Base-by-base conservation (phyloP, 2,329 filamentous ascomycete species). In the Knoxdaviesia proteae region DNA sequence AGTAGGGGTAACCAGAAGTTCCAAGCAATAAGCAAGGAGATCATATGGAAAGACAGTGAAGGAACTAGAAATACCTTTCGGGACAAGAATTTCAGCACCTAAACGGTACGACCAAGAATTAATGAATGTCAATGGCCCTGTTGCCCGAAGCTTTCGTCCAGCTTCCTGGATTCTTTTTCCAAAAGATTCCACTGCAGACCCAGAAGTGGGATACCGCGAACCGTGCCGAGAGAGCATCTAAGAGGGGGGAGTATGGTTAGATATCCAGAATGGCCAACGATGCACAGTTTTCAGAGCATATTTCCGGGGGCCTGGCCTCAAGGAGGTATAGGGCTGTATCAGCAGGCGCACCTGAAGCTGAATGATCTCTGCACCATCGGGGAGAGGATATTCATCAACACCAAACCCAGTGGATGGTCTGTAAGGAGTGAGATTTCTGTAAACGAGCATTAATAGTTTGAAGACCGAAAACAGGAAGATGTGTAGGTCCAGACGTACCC, bases 161-260 rank as follows among this genome's bases (percentile, higher is more conserved):
- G 68, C 62, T 46, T 73, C 69, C 29, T 61, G 61, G 38, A 86
- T 61, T 48, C 71, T 74, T 38, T 67, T 53, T 1, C 72, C 76
- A 36, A 79, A 68, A 1, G 53, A 52, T 11, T 62, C 58, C 7
- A 79, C 69, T 32, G 69, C 68, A 34, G 71, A 64, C 1, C 67
- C 67, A 3, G 62, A 61, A 3, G 80, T 80, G 0, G 81, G 81
- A 55, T 86, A 87, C 9, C 81, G 68, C 36, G 77, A 68, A 6
- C 81, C 81, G 53, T 86, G 80, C 1, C 81, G 71, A 8, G 77
- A 78, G 5, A 84, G 62, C 74, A 84, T 77, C 60, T 80, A 62
- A 38, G 20, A 20, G 20, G 3, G 36, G 33, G 36, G 29, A n/a
- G 7, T 6, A 32, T 36, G 32, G 33, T 38, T 39, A 39, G 35